Conservation (phyloP, 2,329 filamentous ascomycete species). For the Cladosporium cucumerinum region DNA sequence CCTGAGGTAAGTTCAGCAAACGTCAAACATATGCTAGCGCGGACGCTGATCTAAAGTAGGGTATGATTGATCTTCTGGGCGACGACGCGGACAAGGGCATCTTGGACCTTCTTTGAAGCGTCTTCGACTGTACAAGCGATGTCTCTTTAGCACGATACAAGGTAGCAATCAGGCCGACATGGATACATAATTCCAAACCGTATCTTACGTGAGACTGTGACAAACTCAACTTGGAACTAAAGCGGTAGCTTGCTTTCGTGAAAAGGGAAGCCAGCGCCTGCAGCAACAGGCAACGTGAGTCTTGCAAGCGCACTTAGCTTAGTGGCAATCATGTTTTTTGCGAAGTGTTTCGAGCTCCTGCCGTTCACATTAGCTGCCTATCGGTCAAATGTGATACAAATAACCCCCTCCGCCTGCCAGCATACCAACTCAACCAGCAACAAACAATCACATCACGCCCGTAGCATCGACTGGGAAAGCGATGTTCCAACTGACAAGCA, state of each 20-base stretch:
- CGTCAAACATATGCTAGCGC: too few species aligned
- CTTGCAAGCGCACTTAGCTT: background rate
- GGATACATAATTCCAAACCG: background rate
- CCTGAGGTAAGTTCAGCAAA: slow-evolving; percentile 62
- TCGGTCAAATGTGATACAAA: background rate
- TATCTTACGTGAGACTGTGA: too few species aligned
- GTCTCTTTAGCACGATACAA: background rate
- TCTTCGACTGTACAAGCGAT: background rate
- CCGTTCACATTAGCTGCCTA: background rate
- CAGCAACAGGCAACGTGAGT: background rate
- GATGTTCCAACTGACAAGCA: background rate
- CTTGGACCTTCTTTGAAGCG: slow-evolving; percentile 69
- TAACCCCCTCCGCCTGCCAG: background rate
- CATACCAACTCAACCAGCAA: background rate
- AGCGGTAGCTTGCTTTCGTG: background rate
- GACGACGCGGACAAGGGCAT: slow-evolving; percentile 92
- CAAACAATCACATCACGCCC: background rate
- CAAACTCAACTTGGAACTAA: background rate
- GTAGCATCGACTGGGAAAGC: background rate
- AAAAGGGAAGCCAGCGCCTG: background rate
- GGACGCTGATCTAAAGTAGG: slow-evolving; percentile 51
- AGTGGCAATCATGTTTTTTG: background rate
- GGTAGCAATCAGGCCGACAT: background rate
- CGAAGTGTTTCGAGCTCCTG: background rate
- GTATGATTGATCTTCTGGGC: slow-evolving; percentile 91